Percentiles rank a stretch among this genome's conserved stretches.
Conservation (phyloP, 1,284 basidiomycete species). For the Ganoderma sp. region DNA sequence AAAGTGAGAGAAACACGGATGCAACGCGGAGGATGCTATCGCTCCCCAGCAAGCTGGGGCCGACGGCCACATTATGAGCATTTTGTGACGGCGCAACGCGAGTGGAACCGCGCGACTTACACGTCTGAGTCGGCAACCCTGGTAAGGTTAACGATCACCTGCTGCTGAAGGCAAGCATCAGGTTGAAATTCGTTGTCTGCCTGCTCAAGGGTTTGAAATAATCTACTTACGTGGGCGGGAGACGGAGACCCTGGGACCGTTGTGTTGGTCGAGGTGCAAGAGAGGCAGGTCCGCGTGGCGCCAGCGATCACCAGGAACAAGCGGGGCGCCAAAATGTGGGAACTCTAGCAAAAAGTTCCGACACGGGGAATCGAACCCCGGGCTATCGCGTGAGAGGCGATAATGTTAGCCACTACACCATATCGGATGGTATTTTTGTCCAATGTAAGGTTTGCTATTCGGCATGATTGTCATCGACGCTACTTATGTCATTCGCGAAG, state of each 20-base stretch:
- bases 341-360: constrained; percentile 13
- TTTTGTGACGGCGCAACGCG: too few species aligned
- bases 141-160: background rate
- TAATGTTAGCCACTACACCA: constrained; percentile 33
- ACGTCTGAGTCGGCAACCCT: too few species aligned
- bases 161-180: background rate
- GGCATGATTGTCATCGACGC: too few species aligned
- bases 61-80: too few species aligned
- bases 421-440: constrained; percentile 23
- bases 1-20: background rate
- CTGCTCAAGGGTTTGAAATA: background rate
- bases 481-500: too few species aligned
- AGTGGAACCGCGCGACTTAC: too few species aligned
- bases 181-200: background rate
- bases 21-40: background rate
- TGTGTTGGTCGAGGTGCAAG: background rate
- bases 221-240: background rate
- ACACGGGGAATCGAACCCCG: constrained; percentile 31
- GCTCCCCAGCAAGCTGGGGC: too few species aligned
- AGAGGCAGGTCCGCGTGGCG: background rate
- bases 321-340: background rate
- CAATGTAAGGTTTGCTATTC: too few species aligned
- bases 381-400: constrained; percentile 33
- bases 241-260: background rate
- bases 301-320: background rate